Evolutionary conservation across 495 filamentous ascomycete species (phyloP), one percentile per base, ranked within the genome.

Genomic region (Evansstolkia leycettana): DNA sequence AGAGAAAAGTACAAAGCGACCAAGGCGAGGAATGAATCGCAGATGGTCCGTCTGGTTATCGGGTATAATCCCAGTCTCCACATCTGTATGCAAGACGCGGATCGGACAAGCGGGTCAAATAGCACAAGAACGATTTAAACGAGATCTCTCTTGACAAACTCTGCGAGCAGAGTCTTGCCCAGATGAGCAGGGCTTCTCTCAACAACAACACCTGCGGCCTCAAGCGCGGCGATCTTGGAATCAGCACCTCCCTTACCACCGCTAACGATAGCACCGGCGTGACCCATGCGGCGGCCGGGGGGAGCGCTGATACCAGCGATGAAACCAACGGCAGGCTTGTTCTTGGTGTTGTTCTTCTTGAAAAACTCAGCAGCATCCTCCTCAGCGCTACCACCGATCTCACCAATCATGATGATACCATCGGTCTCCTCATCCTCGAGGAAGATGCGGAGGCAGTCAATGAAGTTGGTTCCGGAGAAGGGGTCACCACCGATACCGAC

Each of bases 351-450:
- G 64, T 94, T 72, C 50, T 70, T 69, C 71, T 81, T 87, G 57
- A 96, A 69, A 73, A 88, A 98, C 44, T 98, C 90, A 47, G 88
- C 86, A 13, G 90, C 89, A 43, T 98, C 92, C 65, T 98, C 90
- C 67, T 98, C 90, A 33, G 90, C 90, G 33, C 82, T 84, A 43
- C 90, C 90, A 60, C 90, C 90, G 52, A 98, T 96, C 70, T 98
- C 90, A 58, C 90, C 90, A 56, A 98, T 96, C 90, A 98, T 94
- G 69, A 98, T 95, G 53, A 98, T 96, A 60, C 90, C 90, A 52
- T 98, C 92, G 28, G 90, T 98, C 62, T 94, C 88, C 54, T 81
- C 74, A 62, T 98, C 92, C 59, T 90, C 70, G 44, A 96, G 70
- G 78, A 98, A 98, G 52, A 98, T 84, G 45, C 82, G 81, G 52